Percentiles rank a stretch among this genome's conserved stretches.
phyloP scores from a whole-genome alignment of 2,329 filamentous ascomycete genomes.

The Cyclaneusma minus region DNA sequence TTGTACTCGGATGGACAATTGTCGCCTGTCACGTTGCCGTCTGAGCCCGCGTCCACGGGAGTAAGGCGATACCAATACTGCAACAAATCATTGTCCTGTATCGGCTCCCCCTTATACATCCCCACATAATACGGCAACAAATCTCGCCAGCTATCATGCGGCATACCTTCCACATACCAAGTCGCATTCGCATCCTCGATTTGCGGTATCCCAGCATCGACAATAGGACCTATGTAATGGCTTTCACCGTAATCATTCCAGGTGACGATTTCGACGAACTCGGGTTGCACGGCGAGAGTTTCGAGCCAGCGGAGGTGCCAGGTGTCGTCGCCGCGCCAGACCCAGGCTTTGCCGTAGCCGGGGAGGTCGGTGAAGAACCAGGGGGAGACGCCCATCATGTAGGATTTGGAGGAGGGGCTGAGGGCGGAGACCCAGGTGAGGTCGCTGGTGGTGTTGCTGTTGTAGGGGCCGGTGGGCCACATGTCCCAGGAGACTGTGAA shows the following conservation, averaged over 20 bases:
- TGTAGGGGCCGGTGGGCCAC: conserved; percentile 20
- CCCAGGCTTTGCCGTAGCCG: conserved; percentile 33
- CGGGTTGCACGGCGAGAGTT: conserved; percentile 26
- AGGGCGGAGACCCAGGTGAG: conserved; percentile 2
- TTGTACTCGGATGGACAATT: conserved; percentile 11
- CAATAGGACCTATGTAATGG: conserved; percentile 34
- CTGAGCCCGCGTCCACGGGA: conserved; percentile 17
- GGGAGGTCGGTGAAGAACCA: conserved; percentile 39
- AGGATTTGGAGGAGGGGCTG: conserved; percentile 19
- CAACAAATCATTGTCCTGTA: conserved; percentile 18
- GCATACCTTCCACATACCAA: conserved; percentile 29
- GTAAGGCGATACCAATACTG: conserved; percentile 27
- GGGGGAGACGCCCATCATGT: conserved; percentile 34
- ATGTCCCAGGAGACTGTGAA: conserved; percentile 29
- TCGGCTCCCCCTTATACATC: conserved; percentile 27
- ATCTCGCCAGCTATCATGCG: conserved; percentile 33
- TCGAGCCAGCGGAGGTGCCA: conserved; percentile 45
- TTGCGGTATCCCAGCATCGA: conserved; percentile 21
- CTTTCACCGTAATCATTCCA: conserved; percentile 38
- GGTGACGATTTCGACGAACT: conserved; percentile 29
- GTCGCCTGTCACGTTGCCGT: conserved; percentile 19
- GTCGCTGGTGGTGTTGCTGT: background rate
- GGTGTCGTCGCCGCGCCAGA: conserved; percentile 43
- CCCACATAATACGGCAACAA: conserved; percentile 33
- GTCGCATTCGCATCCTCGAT: conserved; percentile 27